phyloP scores from a whole-genome alignment of 2,329 filamentous ascomycete species.

The Sordariomycetes sp. region DNA sequence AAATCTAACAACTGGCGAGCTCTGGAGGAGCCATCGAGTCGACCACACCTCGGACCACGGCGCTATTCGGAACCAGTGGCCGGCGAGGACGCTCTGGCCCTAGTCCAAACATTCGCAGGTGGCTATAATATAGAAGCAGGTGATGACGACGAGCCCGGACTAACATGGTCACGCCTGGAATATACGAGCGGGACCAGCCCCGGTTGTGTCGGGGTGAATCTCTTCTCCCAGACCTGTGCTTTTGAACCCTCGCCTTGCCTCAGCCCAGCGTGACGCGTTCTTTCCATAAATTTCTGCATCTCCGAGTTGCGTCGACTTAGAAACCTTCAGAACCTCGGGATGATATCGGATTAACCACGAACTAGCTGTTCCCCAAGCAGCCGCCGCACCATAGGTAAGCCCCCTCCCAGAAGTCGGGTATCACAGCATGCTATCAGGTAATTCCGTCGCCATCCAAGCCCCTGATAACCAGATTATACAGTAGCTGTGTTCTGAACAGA shows the following conservation, averaged over 20 bases:
- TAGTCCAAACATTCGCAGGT: neutral
- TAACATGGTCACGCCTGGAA: neutral
- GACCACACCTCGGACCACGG: neutral
- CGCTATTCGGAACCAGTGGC: neutral
- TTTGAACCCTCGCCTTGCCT: neutral
- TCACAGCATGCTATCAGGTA: neutral
- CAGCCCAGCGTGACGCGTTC: neutral
- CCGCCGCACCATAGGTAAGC: neutral
- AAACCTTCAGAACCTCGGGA: neutral
- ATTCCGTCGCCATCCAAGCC: neutral
- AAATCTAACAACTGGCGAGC: neutral
- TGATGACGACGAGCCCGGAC: neutral
- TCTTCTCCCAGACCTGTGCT: neutral
- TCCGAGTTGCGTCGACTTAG: neutral
- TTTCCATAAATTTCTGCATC: neutral
- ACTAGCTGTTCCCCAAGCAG: too few relatives aligned
- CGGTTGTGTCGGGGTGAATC: neutral
- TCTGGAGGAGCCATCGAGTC: neutral
- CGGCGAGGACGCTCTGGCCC: neutral
- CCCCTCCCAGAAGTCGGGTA: neutral
- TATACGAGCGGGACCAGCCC: neutral
- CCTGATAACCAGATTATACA: too few relatives aligned
- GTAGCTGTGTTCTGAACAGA: too few relatives aligned
- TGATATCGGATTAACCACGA: too few relatives aligned
- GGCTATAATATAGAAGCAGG: neutral